These are phyloP conservation scores for Byssothecium circinans DNA, from an alignment of 2,329 filamentous ascomycete species.

Conservation along the genomic window DNA sequence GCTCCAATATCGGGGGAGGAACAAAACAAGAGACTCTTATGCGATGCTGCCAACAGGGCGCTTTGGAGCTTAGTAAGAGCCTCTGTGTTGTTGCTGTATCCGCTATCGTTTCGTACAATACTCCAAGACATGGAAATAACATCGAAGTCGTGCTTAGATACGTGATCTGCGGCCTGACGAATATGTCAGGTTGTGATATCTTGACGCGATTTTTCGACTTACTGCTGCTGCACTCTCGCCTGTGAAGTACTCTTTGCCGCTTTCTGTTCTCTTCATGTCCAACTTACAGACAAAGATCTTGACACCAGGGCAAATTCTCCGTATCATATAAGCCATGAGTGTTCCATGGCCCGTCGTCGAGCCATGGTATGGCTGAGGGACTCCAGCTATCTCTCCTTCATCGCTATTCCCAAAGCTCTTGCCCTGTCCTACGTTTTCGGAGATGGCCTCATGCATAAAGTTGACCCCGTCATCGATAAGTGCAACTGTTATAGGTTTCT, in stretches of 20 bases:
- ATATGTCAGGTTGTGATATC: too few species aligned
- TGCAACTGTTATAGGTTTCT: background rate
- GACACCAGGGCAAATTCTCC: background rate
- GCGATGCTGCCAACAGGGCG: background rate
- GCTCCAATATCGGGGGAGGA: background rate
- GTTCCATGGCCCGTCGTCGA: background rate
- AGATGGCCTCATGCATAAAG: background rate
- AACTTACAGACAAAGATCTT: background rate
- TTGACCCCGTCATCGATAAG: background rate
- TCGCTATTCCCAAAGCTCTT: background rate
- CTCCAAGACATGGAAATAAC: slow-evolving; percentile 1
- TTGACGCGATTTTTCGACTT: too few species aligned
- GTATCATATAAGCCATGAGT: background rate
- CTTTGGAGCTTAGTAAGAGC: background rate
- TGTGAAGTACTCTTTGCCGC: background rate
- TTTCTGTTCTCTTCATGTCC: background rate
- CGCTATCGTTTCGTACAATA: background rate
- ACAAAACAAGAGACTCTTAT: background rate
- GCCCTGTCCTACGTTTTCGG: background rate
- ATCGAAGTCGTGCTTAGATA: background rate
- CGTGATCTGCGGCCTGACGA: background rate
- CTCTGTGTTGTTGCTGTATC: background rate
- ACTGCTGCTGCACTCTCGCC: background rate
- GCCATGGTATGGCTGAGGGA: background rate
- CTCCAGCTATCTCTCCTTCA: background rate